These are phyloP conservation scores for Saccharomyces jurei DNA, from an alignment of 805 yeast genomes.

Conservation along the genomic window DNA sequence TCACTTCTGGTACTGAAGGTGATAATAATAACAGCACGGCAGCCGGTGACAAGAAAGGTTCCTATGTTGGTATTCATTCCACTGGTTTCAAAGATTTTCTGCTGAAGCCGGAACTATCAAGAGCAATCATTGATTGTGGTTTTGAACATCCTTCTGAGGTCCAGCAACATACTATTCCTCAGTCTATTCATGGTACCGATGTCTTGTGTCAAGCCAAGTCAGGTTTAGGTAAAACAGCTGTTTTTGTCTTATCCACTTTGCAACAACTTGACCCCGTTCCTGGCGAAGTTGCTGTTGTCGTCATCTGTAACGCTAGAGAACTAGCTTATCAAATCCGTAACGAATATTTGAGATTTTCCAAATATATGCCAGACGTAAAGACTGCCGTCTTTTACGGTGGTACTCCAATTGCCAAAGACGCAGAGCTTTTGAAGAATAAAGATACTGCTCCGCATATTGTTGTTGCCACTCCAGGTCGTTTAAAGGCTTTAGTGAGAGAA, in stretches of 20 bases:
- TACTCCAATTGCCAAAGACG: conserved; percentile 74
- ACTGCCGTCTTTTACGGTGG: conserved; percentile 98
- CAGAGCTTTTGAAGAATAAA: conserved; percentile 79
- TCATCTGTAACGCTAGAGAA: conserved; percentile 97
- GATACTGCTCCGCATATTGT: conserved; percentile 94
- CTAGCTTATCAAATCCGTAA: conserved; percentile 96
- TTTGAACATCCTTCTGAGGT: conserved; percentile 99
- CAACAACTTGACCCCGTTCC: conserved; percentile 97
- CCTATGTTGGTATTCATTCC: conserved; percentile 96
- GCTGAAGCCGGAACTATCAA: conserved; percentile 89
- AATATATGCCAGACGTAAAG: conserved; percentile 95
- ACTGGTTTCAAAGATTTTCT: conserved; percentile 97
- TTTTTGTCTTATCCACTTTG: conserved; percentile 87
- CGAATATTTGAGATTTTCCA: conserved; percentile 94
- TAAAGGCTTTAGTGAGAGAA: conserved; percentile 88
- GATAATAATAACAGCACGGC: conserved; percentile 36
- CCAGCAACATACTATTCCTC: conserved; percentile 97
- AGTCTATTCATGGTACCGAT: conserved; percentile 94
- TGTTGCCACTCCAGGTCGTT: conserved; percentile 97
- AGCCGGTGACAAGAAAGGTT: conserved; percentile 83
- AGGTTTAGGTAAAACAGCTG: conserved; percentile 99
- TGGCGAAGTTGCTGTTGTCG: conserved; percentile 91
- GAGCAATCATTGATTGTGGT: conserved; percentile 99
- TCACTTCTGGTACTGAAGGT: conserved; percentile 23
- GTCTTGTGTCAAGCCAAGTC: conserved; percentile 98